A percentile compares a stretch with the other conserved stretches of the same genome.
Conservation (phyloP, 352 stramenopile species). For the Pythium scleroteichum region DNA sequence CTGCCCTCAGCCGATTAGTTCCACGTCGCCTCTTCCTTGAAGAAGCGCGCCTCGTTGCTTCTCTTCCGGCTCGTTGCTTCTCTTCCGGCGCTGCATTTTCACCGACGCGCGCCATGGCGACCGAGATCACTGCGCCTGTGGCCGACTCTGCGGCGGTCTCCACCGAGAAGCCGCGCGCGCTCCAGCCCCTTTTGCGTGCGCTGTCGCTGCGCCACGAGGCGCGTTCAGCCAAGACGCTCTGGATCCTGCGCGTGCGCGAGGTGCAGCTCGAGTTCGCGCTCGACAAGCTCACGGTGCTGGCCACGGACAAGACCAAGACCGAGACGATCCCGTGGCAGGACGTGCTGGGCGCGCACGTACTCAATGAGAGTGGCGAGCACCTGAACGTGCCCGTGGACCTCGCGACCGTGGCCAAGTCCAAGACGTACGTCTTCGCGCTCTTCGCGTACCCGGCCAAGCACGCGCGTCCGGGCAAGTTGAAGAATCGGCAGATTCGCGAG, state of each 20-base stretch:
- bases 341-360: constrained; percentile 56
- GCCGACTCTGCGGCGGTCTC: not conserved
- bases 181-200: not conserved
- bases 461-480: constrained; percentile 30
- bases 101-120: not conserved
- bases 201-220: constrained; percentile 15
- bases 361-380: constrained; percentile 44
- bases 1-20: too few relatives aligned
- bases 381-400: constrained; percentile 28
- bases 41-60: too few relatives aligned
- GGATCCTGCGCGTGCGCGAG: constrained; percentile 10
- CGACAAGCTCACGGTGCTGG: constrained; percentile 8
- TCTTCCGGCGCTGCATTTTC: not conserved
- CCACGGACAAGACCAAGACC: not conserved
- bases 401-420: constrained; percentile 2
- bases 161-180: not conserved
- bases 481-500: constrained; percentile 44
- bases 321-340: constrained; percentile 45
- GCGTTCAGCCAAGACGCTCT: constrained; percentile 18
- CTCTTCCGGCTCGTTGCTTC: not conserved
- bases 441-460: constrained; percentile 42
- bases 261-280: constrained; percentile 20
- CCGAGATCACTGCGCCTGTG: not conserved
- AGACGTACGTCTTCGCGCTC: constrained; percentile 46
- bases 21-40: too few relatives aligned